phyloP scores from a whole-genome alignment of 352 stramenopile species.

The Pythium volutum region DNA sequence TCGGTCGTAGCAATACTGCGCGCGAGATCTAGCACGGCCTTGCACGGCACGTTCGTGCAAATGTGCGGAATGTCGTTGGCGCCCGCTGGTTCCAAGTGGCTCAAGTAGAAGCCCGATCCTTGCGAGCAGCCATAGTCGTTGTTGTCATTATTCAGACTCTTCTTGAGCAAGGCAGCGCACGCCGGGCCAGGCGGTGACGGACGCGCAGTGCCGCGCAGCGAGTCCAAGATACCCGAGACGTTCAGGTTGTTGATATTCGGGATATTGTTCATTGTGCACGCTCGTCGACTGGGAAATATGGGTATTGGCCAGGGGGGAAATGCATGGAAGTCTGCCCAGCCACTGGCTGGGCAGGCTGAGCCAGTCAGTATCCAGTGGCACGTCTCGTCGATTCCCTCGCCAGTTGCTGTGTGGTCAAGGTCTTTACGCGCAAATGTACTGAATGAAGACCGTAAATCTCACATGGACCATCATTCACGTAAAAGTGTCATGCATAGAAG shows the following conservation, averaged over 20 bases:
- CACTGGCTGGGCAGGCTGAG: too few relatives aligned
- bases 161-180: not conserved
- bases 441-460: too few relatives aligned
- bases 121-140: not conserved
- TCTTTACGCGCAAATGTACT: too few relatives aligned
- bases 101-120: not conserved
- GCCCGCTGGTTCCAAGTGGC: not conserved
- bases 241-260: conserved; percentile 3
- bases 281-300: too few relatives aligned
- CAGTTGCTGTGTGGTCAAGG: too few relatives aligned
- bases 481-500: not conserved
- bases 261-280: not conserved
- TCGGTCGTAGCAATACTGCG: not conserved
- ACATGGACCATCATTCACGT: conserved; percentile 1
- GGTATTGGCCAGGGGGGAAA: too few relatives aligned
- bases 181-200: not conserved
- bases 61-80: conserved; percentile 1
- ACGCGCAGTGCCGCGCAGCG: not conserved
- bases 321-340: too few relatives aligned
- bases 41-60: conserved; percentile 1
- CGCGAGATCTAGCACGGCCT: not conserved
- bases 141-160: not conserved
- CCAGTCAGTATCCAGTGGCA: too few relatives aligned
- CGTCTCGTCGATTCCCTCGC: too few relatives aligned
- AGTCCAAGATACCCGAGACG: not conserved